Evolutionary conservation across 306 rosid genomes (phyloP), one percentile per base, ranked within the genome.

Genomic region (Chamaecrista fasciculata): DNA sequence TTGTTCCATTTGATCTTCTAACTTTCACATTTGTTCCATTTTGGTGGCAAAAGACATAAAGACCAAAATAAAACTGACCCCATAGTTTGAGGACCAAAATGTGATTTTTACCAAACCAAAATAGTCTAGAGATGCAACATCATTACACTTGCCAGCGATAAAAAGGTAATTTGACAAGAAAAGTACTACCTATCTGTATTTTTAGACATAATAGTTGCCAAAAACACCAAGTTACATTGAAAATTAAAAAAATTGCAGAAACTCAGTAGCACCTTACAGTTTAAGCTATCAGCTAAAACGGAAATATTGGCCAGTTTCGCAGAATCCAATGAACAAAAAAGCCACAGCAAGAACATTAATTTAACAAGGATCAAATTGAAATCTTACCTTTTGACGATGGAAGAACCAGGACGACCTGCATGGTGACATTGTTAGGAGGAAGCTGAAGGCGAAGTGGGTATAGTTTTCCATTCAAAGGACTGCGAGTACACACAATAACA

Each of bases 391-490:
- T 74, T 1, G 99, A 89, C 14, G 78, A 67, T 0, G 88, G 76
- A 10, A 81, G 86, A 76, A 95, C 88, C 60, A 91, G 67, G 24
- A 91, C 80, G 50, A 95, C 90, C 10, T 83, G 86, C 95, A 95
- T 89, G 4, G 85, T 82, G 0, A 84, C 85, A 77, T 80, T 90
- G 86, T 90, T 89, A 3, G 99, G 99, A 73, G 99, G 99, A 69
- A 95, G 96, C 82, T 91, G 99, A 88, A 95, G 78, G 25, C 89
- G 92, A 74, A 95, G 97, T 43, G 99, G 99, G 64, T 70, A 79
- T 2, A 95, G 87, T 75, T 87, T 86, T 26, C 87, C 82, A 69
- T 89, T 95, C 84, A 95, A 71, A 64, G 96, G 99, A 73, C 87
- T 94, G 7, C 85, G 72, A 76, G 59, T 81, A 50, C 99, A 95